Base-by-base conservation (phyloP, 2,329 filamentous ascomycete genomes). In the Alternaria triticimaculans region DNA sequence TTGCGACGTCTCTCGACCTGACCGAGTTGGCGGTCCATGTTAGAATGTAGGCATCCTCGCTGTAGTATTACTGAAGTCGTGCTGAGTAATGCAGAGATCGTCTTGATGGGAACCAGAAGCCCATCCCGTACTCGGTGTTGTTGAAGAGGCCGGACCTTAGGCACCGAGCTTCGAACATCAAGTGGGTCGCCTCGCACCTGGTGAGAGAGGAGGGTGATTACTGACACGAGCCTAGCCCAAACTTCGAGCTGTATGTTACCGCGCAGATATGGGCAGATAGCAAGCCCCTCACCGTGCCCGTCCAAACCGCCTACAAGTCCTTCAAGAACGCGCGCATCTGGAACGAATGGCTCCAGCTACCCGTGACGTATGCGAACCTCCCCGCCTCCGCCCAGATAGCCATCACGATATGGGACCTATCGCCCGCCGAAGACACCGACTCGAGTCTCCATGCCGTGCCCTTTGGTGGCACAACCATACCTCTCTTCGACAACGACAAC, bases 301-400 rank as follows among this genome's bases (percentile, higher is more conserved):
- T 96, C 11, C 95, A 98, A 80, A 99, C 96, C 3, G 88, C 93
- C 23, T 98, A 98, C 82, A 97, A 94, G 76, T 84, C 93, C 8
- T 98, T 99, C 78, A 93, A 94, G 77, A 87, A 87, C 37, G 89
- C 76, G 30, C 80, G 83, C 62, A 89, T 89, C 76, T 97, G 96
- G 96, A 97, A 97, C 78, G 95, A 98, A 83, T 99, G 96, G 96
- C 87, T 99, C 26, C 89, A 91, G 30, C 84, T 99, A 43, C 95
- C 96, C 0, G 89, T 98, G 65, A 87, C 89, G 5, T 96, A 97
- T 80, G 90, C 92, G 65, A 90, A 91, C 62, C 87, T 97, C 1
- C 94, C 96, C 1, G 84, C 90, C 46, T 92, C 93, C 72, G 89
- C 94, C 3, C 92, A 93, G 74, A 86, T 99, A 37, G 94, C 94